Conservation (phyloP, 139 green algal genomes). For the Edaphochlamys debaryana region DNA sequence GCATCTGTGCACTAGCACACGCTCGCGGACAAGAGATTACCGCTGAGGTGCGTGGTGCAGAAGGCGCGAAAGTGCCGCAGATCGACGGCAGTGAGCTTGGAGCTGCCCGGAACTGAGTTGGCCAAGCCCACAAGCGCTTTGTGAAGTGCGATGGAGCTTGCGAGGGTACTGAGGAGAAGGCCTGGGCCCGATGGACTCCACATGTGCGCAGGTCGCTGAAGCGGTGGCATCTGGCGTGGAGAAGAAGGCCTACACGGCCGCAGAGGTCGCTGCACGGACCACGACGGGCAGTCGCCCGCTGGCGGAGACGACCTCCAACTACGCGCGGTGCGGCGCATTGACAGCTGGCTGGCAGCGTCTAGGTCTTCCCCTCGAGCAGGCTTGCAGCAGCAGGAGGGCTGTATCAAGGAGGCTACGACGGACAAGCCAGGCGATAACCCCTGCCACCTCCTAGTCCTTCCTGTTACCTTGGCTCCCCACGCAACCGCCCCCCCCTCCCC, state of each 20-base stretch:
- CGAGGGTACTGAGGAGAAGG: not conserved
- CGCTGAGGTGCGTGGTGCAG: conserved; percentile 47
- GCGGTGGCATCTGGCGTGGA: conserved; percentile 68
- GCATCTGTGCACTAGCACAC: conserved; percentile 75
- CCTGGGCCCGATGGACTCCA: no score
- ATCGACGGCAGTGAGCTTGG: not conserved
- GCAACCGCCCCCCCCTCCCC: no score
- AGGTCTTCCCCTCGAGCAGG: conserved; percentile 50
- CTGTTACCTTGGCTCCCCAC: not conserved
- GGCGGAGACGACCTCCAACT: conserved; percentile 55
- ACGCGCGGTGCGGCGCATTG: conserved; percentile 51
- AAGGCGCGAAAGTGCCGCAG: no score
- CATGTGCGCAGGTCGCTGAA: not conserved
- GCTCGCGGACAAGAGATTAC: conserved; percentile 52
- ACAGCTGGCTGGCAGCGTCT: not conserved
- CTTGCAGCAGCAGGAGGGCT: no score
- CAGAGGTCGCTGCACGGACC: conserved; percentile 77
- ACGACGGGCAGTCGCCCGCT: conserved; percentile 80
- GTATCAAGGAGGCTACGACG: not conserved
- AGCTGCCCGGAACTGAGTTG: not conserved
- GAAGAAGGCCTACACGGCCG: conserved; percentile 85
- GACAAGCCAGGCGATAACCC: not conserved
- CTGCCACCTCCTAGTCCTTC: not conserved
- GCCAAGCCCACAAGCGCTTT: not conserved
- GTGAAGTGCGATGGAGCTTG: not conserved